These are phyloP conservation scores for Clausena lansium DNA, from an alignment of 345 rosid genomes.

Conservation along the genomic window DNA sequence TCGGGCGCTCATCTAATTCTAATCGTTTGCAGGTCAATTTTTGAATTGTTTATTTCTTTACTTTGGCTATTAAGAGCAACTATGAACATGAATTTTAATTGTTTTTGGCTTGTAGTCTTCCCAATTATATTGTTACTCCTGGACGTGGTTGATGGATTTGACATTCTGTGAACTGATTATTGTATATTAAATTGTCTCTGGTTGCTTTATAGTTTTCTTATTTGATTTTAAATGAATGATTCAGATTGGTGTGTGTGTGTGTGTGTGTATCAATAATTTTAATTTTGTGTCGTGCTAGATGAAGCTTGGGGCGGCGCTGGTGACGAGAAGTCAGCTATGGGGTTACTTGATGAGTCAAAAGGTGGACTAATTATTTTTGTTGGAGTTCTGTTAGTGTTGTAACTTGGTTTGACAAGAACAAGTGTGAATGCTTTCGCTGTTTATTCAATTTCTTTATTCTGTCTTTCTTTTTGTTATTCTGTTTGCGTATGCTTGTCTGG, in stretches of 20 bases:
- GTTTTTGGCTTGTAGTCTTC: not conserved
- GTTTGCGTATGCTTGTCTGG: not conserved
- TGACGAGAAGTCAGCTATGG: slow-evolving; percentile 25
- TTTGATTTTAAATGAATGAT: not conserved
- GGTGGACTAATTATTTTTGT: slow-evolving; percentile 20
- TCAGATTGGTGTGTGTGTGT: not conserved
- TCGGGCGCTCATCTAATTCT: not conserved
- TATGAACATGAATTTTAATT: not conserved
- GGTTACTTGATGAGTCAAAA: slow-evolving; percentile 38
- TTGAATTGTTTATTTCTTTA: not conserved
- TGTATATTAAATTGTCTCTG: too few species aligned
- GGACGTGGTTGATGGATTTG: not conserved
- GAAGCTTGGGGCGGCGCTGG: slow-evolving; percentile 30
- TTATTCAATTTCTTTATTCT: not conserved
- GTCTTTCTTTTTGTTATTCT: not conserved
- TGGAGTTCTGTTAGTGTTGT: not conserved
- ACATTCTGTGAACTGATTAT: not conserved
- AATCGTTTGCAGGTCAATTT: not conserved
- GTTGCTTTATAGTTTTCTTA: not conserved
- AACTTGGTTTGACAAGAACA: not conserved
- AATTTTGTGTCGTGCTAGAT: slow-evolving; percentile 12
- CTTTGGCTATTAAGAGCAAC: not conserved
- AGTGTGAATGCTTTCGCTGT: not conserved
- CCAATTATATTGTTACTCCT: not conserved
- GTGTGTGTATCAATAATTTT: slow-evolving; percentile 5